Evolutionary conservation across 2,329 filamentous ascomycete species (phyloP).

Genomic region (Scedosporium minutisporum): DNA sequence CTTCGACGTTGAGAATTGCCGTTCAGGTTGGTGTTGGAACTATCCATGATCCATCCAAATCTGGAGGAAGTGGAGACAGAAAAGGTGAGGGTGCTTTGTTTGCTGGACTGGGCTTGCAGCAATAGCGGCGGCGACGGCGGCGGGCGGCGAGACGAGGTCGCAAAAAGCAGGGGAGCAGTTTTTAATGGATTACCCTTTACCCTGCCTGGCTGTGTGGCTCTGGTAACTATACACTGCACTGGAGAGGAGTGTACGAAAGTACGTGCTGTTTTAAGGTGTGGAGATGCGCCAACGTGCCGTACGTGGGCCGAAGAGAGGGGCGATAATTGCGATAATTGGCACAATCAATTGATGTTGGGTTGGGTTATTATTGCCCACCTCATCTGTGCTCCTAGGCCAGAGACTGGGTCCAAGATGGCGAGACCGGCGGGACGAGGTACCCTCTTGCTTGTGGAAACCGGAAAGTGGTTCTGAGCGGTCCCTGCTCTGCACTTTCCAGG

Average conservation of each 20-base stretch:
- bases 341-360: background rate
- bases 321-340: background rate
- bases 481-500: background rate
- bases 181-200: background rate
- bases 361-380: background rate
- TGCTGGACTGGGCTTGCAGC: conserved; percentile 1
- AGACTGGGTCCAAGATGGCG: background rate
- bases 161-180: conserved; percentile 6
- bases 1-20: conserved; percentile 45
- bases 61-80: background rate
- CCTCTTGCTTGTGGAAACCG: background rate
- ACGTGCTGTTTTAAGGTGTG: conserved; percentile 4
- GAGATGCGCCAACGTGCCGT: conserved; percentile 4
- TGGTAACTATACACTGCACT: background rate
- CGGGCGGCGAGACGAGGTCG: conserved; percentile 1
- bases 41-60: conserved; percentile 34
- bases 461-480: background rate
- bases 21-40: conserved; percentile 31
- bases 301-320: background rate
- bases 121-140: conserved; percentile 1
- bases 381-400: background rate
- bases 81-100: background rate
- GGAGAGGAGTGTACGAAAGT: background rate
- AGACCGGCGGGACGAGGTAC: background rate
- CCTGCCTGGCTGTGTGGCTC: background rate